Evolutionary conservation across 371 early-diverging fungal species (phyloP).

Genomic region (Zopfochytrium polystomum): DNA sequence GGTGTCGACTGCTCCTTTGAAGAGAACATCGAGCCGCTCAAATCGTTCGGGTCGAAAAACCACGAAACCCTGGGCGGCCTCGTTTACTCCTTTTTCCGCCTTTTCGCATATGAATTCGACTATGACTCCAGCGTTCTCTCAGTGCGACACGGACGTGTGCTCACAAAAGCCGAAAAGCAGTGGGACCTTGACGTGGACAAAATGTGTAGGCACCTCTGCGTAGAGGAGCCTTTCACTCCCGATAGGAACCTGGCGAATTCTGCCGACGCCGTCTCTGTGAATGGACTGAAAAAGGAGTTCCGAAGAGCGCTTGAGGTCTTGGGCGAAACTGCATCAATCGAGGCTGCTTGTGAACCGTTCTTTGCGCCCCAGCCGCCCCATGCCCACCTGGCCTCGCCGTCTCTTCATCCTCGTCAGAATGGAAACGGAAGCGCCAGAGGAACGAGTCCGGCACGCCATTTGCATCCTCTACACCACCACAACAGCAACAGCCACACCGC

Average conservation of each 20-base stretch:
- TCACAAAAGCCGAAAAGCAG: conserved; percentile 75
- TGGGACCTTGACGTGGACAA: conserved; percentile 68
- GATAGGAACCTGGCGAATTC: conserved; percentile 85
- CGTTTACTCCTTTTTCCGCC: conserved; percentile 79
- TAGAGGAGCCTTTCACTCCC: conserved; percentile 88
- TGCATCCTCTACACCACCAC: too few species aligned
- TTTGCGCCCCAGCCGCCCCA: too few species aligned
- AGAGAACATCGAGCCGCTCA: conserved; percentile 45
- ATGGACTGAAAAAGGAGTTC: conserved; percentile 74
- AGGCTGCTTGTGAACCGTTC: neutral
- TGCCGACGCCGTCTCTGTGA: conserved; percentile 72
- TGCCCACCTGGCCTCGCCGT: too few species aligned
- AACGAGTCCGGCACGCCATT: too few species aligned
- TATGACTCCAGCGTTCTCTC: conserved; percentile 75
- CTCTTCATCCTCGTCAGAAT: too few species aligned
- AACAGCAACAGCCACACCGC: too few species aligned
- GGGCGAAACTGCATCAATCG: neutral
- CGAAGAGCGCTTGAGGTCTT: conserved; percentile 65
- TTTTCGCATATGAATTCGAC: conserved; percentile 74
- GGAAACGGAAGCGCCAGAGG: too few species aligned
- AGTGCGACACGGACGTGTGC: conserved; percentile 68
- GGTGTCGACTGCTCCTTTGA: conserved; percentile 68
- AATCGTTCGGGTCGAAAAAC: conserved; percentile 50
- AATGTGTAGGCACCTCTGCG: conserved; percentile 63
- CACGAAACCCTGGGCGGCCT: conserved; percentile 68